These are phyloP conservation scores for Fusarium pseudograminearum DNA, from an alignment of 2,329 filamentous ascomycete genomes.

Conservation along the genomic window DNA sequence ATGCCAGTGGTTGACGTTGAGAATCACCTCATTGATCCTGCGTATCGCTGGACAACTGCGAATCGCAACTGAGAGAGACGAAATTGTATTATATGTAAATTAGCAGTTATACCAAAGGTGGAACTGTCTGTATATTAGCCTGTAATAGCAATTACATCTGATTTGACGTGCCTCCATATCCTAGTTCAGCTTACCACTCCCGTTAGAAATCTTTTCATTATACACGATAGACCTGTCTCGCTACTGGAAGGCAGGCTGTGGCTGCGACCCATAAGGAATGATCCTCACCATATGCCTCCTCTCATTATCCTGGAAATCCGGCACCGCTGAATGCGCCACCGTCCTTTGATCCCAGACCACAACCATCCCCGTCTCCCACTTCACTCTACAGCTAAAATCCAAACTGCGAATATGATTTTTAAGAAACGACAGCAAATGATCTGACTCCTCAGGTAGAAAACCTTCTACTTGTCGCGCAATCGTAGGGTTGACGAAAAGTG, in stretches of 20 bases:
- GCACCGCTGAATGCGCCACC: slow-evolving; percentile 47
- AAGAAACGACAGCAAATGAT: slow-evolving; percentile 45
- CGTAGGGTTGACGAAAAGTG: slow-evolving; percentile 49
- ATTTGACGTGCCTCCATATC: background rate
- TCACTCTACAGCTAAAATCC: slow-evolving; percentile 49
- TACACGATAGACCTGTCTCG: no score
- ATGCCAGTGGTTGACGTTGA: slow-evolving; percentile 20
- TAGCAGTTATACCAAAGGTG: fast-evolving
- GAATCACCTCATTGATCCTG: slow-evolving; percentile 18
- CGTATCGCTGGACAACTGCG: slow-evolving; percentile 30
- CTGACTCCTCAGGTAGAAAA: slow-evolving; percentile 49
- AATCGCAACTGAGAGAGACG: slow-evolving; percentile 1
- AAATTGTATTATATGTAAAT: fast-evolving
- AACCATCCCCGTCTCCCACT: slow-evolving; percentile 49
- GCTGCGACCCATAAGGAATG: slow-evolving; percentile 47
- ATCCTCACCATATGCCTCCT: slow-evolving; percentile 50
- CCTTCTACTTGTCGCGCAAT: slow-evolving; percentile 48
- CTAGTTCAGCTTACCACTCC: background rate
- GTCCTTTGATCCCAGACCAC: slow-evolving; percentile 50
- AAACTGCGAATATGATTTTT: slow-evolving; percentile 49
- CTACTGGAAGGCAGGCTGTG: slow-evolving; percentile 29
- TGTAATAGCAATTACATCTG: background rate
- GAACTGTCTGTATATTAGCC: background rate
- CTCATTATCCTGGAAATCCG: slow-evolving; percentile 49
- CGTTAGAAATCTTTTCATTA: fast-evolving